Base-by-base conservation (phyloP, 78 protist species). In the Isochrysis galbana region DNA sequence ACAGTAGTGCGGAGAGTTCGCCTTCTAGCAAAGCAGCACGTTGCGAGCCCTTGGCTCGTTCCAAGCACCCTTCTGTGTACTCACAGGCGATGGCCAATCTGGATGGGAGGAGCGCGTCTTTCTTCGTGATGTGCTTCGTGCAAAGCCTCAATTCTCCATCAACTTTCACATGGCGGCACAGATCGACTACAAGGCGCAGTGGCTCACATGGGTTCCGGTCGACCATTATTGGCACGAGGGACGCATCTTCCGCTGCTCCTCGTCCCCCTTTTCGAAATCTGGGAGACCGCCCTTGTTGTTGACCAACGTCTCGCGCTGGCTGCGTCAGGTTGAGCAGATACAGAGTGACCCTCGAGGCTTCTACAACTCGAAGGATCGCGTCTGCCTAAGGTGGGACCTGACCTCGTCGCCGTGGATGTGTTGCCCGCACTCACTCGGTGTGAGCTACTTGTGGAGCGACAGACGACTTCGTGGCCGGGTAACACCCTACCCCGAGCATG, bases 51-150 rank as follows among this genome's bases (percentile, higher is more conserved):
- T n/a, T n/a, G n/a, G n/a, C n/a, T n/a, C n/a, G n/a, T n/a, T n/a
- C n/a, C n/a, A n/a, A n/a, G n/a, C n/a, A n/a, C n/a, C n/a, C n/a
- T n/a, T n/a, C n/a, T n/a, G n/a, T n/a, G n/a, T n/a, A n/a, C n/a
- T n/a, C n/a, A 61, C 74, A 2, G 84, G 84, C 84, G 84, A 36
- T 7, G 84, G 84, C 34, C 84, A 77, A 29, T 22, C 34, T 32
- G 84, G 84, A 32, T 77, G 84, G 84, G 84, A 77, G 84, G 84
- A 77, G 84, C 84, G 84, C 84, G 47, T 39, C 2, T 39, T 36
- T 2, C 46, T 77, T 41, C 84, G 84, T 10, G 47, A 77, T 41
- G 17, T 29, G 44, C 84, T 77, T 23, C 84, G 84, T n/a, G 14
- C 17, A 7, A 4, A 19, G 32, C 45, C 45, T 17, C 3, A 39